Base-by-base conservation (phyloP, 495 filamentous ascomycete genomes). In the Xylaria bambusicola region DNA sequence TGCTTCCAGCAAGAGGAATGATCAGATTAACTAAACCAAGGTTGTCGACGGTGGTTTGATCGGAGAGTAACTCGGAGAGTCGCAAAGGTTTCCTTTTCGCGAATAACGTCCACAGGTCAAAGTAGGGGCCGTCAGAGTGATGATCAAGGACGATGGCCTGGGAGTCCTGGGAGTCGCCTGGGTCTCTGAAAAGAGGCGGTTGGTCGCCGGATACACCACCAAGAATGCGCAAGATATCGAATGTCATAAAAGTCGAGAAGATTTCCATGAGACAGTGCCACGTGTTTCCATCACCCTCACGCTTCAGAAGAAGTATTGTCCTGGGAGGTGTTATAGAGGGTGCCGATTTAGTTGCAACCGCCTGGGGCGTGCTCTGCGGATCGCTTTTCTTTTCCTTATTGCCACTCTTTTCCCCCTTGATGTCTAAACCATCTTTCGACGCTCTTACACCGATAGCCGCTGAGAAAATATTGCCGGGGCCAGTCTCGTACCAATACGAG, bases 191-290 rank as follows among this genome's bases (percentile, higher is more conserved):
- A n/a, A 54, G 10, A 33, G 52, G 52, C 21, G 52, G 13, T 10
- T 45, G 36, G 13, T 44, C 36, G 7, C 26, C 18, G 21, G 21
- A n/a, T 21, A 44, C 2, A 12, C 23, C 52, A 29, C 36, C n/a
- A 23, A 49, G 41, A 36, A 60, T 52, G 24, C 50, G 58, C 26
- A 60, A 24, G n/a, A 54, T 52, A 24, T 60, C 58, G 29, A 77
- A 52, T 6, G 67, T 71, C 67, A 75, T 64, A 6, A 58, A 60
- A 60, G 69, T 68, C 45, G 71, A 70, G 57, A 67, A 70, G 26
- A 78, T 66, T 55, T 78, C 75, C 69, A 74, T 69, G 35, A 77
- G 64, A 18, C 62, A 66, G 55, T 78, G 75, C 75, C 75, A 78
- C 12, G 68, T 36, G 56, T 76, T 77, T 41, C 54, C 54, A 12